These are phyloP conservation scores for Paradendryphiella salina DNA, from an alignment of 2,329 filamentous ascomycete genomes.

Conservation along the genomic window DNA sequence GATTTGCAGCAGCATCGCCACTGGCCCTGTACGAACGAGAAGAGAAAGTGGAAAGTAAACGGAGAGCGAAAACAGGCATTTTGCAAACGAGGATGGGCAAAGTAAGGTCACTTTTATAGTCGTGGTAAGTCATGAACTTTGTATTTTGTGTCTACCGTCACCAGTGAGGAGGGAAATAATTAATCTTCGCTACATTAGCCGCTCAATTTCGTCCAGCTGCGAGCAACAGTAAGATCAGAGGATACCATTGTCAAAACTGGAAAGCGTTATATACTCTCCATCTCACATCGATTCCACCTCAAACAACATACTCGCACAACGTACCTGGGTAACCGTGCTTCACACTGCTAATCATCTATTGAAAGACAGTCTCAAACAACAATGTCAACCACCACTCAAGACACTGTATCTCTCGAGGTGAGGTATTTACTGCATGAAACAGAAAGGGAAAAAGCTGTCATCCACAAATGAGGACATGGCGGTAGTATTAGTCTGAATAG, in stretches of 20 bases:
- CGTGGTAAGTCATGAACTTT: conserved; percentile 37
- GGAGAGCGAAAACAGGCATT: conserved; percentile 39
- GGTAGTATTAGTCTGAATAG: not conserved
- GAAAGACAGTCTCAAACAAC: no score
- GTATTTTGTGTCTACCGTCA: conserved; percentile 24
- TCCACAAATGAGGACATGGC: no score
- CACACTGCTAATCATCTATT: not conserved
- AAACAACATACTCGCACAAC: not conserved
- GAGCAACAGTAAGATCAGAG: no score
- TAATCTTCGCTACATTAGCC: no score
- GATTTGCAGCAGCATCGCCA: conserved; percentile 20
- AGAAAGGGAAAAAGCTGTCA: no score
- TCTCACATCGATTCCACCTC: not conserved
- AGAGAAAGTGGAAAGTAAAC: conserved; percentile 34
- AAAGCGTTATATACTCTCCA: no score
- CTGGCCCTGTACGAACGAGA: conserved; percentile 27
- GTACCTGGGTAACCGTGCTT: not conserved
- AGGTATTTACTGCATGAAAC: no score
- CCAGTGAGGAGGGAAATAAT: conserved; percentile 38
- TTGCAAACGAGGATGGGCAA: conserved; percentile 38
- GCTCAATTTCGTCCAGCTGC: no score
- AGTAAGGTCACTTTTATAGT: conserved; percentile 33
- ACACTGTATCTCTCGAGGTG: not conserved
- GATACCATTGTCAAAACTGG: no score
- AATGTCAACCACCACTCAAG: not conserved